Evolutionary conservation across 306 rosid species (phyloP).

Genomic region (Purshia tridentata): DNA sequence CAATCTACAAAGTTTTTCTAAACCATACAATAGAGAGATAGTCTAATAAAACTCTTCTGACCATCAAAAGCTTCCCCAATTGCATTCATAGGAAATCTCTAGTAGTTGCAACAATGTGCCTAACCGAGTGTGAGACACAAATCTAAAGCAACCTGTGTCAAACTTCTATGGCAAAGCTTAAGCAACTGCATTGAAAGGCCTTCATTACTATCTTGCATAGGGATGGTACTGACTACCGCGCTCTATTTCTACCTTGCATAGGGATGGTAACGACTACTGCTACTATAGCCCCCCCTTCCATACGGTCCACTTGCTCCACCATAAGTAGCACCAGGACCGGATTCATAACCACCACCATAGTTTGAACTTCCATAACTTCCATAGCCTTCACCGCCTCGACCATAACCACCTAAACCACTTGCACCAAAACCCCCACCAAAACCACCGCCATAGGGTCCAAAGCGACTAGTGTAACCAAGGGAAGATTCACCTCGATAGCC

Average conservation of each 20-base stretch:
- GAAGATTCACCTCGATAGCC: constrained; percentile 59
- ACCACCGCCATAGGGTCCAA: constrained; percentile 58
- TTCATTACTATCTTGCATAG: constrained; percentile 43
- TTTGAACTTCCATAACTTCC: constrained; percentile 52
- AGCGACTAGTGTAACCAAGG: constrained; percentile 56
- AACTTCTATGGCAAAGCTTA: constrained; percentile 46
- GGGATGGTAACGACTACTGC: constrained; percentile 69
- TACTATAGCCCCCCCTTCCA: constrained; percentile 70
- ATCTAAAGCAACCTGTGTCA: constrained; percentile 46
- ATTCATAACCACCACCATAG: constrained; percentile 56
- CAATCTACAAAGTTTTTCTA: constrained; percentile 30
- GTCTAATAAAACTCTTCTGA: constrained; percentile 36
- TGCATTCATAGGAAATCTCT: constrained; percentile 28
- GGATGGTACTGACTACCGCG: constrained; percentile 35
- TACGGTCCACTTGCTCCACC: constrained; percentile 58
- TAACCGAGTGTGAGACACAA: constrained; percentile 35
- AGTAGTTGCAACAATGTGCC: constrained; percentile 39
- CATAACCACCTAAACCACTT: constrained; percentile 57
- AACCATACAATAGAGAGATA: constrained; percentile 22
- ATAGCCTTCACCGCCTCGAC: constrained; percentile 60
- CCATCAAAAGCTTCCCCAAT: constrained; percentile 33
- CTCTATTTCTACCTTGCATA: constrained; percentile 51
- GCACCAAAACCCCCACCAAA: constrained; percentile 54
- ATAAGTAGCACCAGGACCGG: constrained; percentile 54
- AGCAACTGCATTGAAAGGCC: constrained; percentile 40